Evolutionary conservation across 768 basidiomycete species (phyloP), one percentile per base, ranked within the genome.

Genomic region (Trametes cinnabarina): DNA sequence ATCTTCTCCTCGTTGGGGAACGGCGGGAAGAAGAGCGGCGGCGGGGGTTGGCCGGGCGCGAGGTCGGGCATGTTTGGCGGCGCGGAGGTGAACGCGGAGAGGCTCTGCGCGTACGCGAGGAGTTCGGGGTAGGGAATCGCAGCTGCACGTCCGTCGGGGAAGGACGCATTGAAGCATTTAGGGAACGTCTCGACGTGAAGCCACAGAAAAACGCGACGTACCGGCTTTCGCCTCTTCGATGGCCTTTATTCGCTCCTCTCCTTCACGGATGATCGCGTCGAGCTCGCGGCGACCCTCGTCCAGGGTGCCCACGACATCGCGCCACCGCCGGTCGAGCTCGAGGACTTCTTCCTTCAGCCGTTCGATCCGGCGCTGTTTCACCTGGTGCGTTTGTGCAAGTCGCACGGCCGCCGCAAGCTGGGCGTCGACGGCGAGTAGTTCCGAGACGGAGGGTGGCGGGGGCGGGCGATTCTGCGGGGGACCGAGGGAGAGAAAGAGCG

Each of bases 1-100:
- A 94, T 92, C 72, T 91, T 93, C 70, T 92, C 92, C 73, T 92
- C 91, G 67, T 92, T 92, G 0, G 92, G 92, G 71, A 92, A 94
- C 11, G 92, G 92, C 35, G 91, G 91, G 74, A 92, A 92, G 79
- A 94, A 92, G 40, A 90, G 68, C 17, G 87, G 88, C 17, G 86
- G 85, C 0, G 88, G 87, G 11, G 85, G 85, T 64, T 88, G 89
- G 9, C 87, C 87, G 0, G 87, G 85, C 23, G 77, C 77, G 46
- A 85, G 79, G 65, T 90, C 89, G 20, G 89, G 89, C 84, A 92
- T 88, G 66, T 90, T 91, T 10, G 92, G 92, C 8, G 92, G 92
- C 10, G 91, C 92, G 32, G 92, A 92, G 5, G 92, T 92, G 72
- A 92, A 94, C 14, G 88, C 83, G 61, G 89, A 88, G 52, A 94